phyloP scores from a whole-genome alignment of 2,329 filamentous ascomycete species.

The Aspergillus sp. region DNA sequence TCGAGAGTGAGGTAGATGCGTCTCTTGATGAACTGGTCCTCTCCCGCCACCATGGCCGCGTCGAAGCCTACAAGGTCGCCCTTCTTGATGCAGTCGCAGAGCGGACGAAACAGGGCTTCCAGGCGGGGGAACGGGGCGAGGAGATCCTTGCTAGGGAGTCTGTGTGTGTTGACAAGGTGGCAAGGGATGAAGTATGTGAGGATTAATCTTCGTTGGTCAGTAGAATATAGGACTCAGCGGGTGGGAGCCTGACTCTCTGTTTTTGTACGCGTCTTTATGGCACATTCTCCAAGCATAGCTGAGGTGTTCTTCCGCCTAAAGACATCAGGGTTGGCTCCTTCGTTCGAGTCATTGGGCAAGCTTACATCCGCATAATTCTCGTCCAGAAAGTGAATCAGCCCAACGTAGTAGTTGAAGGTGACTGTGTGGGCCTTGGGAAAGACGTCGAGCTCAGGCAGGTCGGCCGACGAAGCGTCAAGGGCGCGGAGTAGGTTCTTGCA shows the following conservation, averaged over 20 bases:
- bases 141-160: conserved; percentile 63
- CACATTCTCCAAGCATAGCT: conserved; percentile 76
- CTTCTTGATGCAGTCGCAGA: conserved; percentile 67
- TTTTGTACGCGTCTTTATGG: conserved; percentile 59
- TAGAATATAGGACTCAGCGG: conserved; percentile 1
- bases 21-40: conserved; percentile 86
- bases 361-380: conserved; percentile 76
- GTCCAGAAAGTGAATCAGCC: conserved; percentile 85
- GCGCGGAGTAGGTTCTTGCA: conserved; percentile 84
- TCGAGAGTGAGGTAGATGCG: conserved; percentile 94
- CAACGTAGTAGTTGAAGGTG: conserved; percentile 93
- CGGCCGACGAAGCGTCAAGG: conserved; percentile 63
- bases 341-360: background rate
- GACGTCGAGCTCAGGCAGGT: conserved; percentile 68
- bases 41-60: conserved; percentile 64
- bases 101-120: conserved; percentile 65
- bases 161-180: conserved; percentile 78
- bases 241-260: conserved; percentile 58
- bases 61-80: conserved; percentile 82
- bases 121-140: conserved; percentile 68
- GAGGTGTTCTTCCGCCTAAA: conserved; percentile 67
- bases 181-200: conserved; percentile 92
- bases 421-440: conserved; percentile 89
- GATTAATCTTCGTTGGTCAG: conserved; percentile 56
- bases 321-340: conserved; percentile 5